Conservation (phyloP, 1,284 basidiomycete species). For the Rhodotorula sp. region DNA sequence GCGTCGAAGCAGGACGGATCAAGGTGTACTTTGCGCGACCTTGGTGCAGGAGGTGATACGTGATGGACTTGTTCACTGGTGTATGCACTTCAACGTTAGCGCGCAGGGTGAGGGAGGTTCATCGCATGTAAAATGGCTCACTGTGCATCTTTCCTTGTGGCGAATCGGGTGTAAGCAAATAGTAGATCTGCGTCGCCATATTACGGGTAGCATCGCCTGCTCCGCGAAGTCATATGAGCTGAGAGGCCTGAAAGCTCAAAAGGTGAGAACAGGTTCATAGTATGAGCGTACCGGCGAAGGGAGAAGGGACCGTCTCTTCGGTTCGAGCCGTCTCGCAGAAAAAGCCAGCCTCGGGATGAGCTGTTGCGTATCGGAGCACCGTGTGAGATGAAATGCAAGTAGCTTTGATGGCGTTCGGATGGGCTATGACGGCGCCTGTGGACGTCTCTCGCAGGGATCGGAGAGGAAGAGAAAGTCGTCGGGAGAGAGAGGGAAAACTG, state of each 20-base stretch:
- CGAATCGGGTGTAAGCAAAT: conserved; percentile 53
- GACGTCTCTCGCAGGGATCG: not conserved
- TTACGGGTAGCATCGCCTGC: conserved; percentile 45
- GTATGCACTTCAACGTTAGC: not conserved
- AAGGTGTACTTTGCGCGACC: conserved; percentile 57
- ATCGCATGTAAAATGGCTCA: no score
- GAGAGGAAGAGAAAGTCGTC: not conserved
- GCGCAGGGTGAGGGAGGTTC: no score
- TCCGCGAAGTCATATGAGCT: not conserved
- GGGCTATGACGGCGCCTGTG: no score
- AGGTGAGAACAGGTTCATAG: no score
- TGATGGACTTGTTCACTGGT: conserved; percentile 55
- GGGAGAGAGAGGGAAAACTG: no score
- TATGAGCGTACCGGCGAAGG: conserved; percentile 49
- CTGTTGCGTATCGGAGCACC: not conserved
- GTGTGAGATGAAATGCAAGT: no score
- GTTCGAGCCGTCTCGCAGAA: conserved; percentile 53
- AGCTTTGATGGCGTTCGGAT: not conserved
- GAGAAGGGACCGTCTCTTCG: conserved; percentile 49
- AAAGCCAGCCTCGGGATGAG: conserved; percentile 51
- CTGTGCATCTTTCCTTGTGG: conserved; percentile 53
- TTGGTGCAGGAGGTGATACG: conserved; percentile 57
- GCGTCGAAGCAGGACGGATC: conserved; percentile 48
- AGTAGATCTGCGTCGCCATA: conserved; percentile 51
- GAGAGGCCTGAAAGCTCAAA: not conserved